A percentile compares a stretch with the other conserved stretches of the same genome.
phyloP scores from a whole-genome alignment of 2,329 filamentous ascomycete species.

The Cercospora zeina region DNA sequence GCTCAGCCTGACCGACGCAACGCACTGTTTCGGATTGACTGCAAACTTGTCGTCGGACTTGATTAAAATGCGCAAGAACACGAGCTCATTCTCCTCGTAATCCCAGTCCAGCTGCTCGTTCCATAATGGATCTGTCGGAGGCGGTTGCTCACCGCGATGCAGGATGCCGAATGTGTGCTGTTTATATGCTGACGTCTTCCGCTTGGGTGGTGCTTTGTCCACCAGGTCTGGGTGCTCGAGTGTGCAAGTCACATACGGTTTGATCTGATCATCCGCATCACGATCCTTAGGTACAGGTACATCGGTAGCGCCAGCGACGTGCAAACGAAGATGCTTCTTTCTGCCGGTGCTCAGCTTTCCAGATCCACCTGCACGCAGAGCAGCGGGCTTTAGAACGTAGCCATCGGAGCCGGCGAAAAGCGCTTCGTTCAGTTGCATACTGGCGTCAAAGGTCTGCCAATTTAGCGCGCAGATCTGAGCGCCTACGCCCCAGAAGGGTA shows the following conservation, averaged over 20 bases:
- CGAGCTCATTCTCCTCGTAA: slow-evolving; percentile 66
- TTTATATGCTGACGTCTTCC: slow-evolving; percentile 62
- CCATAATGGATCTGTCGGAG: slow-evolving; percentile 63
- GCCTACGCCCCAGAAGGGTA: slow-evolving; percentile 66
- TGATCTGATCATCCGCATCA: slow-evolving; percentile 54
- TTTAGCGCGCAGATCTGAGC: slow-evolving; percentile 70
- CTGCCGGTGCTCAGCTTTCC: slow-evolving; percentile 51
- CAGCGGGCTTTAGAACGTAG: slow-evolving; percentile 64
- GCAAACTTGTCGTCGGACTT: slow-evolving; percentile 67
- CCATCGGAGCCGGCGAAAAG: slow-evolving; percentile 66
- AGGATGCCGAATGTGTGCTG: slow-evolving; percentile 60
- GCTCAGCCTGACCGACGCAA: slow-evolving; percentile 60
- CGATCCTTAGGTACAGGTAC: slow-evolving; percentile 57
- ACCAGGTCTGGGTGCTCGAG: slow-evolving; percentile 60
- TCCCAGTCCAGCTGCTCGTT: slow-evolving; percentile 67
- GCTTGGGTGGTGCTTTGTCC: slow-evolving; percentile 55
- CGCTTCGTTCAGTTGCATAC: slow-evolving; percentile 68
- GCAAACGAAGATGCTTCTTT: slow-evolving; percentile 58
- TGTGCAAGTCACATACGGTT: slow-evolving; percentile 66
- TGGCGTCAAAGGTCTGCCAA: slow-evolving; percentile 66
- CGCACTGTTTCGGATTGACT: slow-evolving; percentile 62
- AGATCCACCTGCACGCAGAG: slow-evolving; percentile 58
- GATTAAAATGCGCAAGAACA: slow-evolving; percentile 64
- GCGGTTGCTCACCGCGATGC: slow-evolving; percentile 61
- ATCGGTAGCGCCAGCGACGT: slow-evolving; percentile 63